These are phyloP conservation scores for Ophiostoma australiae DNA, from an alignment of 2,329 filamentous ascomycete genomes.

Conservation along the genomic window DNA sequence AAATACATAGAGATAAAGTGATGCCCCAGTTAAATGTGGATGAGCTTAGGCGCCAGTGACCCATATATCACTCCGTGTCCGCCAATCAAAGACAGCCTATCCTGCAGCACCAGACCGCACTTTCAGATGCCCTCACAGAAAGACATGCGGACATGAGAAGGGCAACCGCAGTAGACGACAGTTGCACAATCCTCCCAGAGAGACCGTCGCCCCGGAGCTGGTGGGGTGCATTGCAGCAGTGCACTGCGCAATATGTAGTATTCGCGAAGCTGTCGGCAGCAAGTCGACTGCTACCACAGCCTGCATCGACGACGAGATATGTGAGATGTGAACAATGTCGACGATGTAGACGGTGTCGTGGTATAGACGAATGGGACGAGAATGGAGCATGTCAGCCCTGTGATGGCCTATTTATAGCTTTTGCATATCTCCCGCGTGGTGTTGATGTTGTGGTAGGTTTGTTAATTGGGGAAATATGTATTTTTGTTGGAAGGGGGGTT, in stretches of 20 bases:
- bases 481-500: too few relatives aligned
- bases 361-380: background rate
- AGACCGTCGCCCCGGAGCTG: background rate
- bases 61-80: background rate
- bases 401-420: background rate
- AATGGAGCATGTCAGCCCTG: background rate
- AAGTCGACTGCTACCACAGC: background rate
- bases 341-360: background rate
- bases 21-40: background rate
- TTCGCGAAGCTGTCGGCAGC: background rate
- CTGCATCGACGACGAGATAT: background rate
- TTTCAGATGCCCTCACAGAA: background rate
- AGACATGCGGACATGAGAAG: background rate
- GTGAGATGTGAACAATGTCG: background rate
- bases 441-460: background rate
- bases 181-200: background rate
- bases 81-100: background rate
- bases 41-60: background rate
- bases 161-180: background rate
- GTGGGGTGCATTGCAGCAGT: background rate
- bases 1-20: background rate
- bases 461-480: too few relatives aligned
- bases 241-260: too few relatives aligned
- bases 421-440: background rate
- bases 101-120: background rate